Evolutionary conservation across 305 asterid genomes (phyloP).

Genomic region (Fraxinus paxiana): DNA sequence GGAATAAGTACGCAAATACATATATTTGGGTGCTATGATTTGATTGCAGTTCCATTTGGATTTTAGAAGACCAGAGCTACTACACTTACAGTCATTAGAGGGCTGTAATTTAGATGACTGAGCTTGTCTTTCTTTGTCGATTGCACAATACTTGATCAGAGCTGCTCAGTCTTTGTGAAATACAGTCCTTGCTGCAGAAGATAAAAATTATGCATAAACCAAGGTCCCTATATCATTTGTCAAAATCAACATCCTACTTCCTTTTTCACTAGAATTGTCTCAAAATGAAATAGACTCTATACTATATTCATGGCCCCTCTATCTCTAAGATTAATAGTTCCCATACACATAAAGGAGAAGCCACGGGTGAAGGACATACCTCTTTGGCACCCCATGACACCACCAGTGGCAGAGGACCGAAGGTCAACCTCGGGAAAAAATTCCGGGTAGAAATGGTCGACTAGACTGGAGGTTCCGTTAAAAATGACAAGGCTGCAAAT

Average conservation of each 20-base stretch:
- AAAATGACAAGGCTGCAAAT: conserved; percentile 53
- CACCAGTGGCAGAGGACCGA: conserved; percentile 51
- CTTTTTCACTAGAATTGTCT: background rate
- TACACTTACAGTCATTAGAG: too few species aligned
- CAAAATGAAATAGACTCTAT: background rate
- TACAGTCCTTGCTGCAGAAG: background rate
- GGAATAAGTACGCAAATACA: too few species aligned
- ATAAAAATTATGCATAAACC: background rate
- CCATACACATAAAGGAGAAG: conserved; percentile 59
- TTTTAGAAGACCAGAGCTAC: too few species aligned
- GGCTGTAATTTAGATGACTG: too few species aligned
- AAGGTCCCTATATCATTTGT: conserved; percentile 22
- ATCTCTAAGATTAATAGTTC: conserved; percentile 52
- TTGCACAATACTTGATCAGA: background rate
- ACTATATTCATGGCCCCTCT: conserved; percentile 35
- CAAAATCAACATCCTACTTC: conserved; percentile 24
- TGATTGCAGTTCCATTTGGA: too few species aligned
- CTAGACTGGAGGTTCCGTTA: conserved; percentile 70
- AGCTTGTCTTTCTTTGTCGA: too few species aligned
- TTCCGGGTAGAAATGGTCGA: conserved; percentile 89
- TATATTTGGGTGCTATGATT: too few species aligned
- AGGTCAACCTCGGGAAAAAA: conserved; percentile 48
- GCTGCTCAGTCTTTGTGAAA: background rate
- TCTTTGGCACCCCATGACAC: conserved; percentile 87
- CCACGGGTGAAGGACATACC: conserved; percentile 66